phyloP scores from a whole-genome alignment of 139 green algal species.

The Gonium pectorale region DNA sequence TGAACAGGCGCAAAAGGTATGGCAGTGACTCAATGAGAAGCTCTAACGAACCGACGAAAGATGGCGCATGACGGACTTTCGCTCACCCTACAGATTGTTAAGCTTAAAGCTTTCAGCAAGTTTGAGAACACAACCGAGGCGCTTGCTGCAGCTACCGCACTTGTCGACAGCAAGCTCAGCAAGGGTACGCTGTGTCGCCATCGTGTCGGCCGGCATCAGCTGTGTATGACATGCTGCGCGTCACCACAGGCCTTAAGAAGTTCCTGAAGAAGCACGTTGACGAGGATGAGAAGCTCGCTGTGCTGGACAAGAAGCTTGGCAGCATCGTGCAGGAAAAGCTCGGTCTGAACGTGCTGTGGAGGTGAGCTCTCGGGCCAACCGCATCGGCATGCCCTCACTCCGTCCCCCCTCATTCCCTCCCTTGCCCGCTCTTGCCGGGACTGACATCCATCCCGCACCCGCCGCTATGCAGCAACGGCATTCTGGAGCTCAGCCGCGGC shows the following conservation, averaged over 20 bases:
- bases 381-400: not conserved
- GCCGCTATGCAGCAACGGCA: conserved; percentile 42
- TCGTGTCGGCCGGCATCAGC: not conserved
- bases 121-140: conserved; percentile 99
- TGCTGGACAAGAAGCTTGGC: conserved; percentile 98
- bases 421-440: too few species aligned
- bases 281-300: conserved; percentile 88
- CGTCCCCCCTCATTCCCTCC: not conserved
- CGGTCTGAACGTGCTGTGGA: conserved; percentile 92
- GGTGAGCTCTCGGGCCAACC: conserved; percentile 43
- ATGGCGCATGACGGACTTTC: too few species aligned
- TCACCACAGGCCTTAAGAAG: conserved; percentile 91
- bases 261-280: conserved; percentile 96
- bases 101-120: conserved; percentile 98
- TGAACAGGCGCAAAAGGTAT: conserved; percentile 87
- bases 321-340: conserved; percentile 99
- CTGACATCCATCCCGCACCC: not conserved
- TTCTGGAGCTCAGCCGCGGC: conserved; percentile 85
- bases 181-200: conserved; percentile 78
- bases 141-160: conserved; percentile 89
- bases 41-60: not conserved
- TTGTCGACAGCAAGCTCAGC: conserved; percentile 96
- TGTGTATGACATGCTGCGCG: not conserved
- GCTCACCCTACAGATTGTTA: conserved; percentile 84
- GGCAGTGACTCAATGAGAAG: too few species aligned